phyloP scores from a whole-genome alignment of 805 yeast species.

The Nakazawaea populi region DNA sequence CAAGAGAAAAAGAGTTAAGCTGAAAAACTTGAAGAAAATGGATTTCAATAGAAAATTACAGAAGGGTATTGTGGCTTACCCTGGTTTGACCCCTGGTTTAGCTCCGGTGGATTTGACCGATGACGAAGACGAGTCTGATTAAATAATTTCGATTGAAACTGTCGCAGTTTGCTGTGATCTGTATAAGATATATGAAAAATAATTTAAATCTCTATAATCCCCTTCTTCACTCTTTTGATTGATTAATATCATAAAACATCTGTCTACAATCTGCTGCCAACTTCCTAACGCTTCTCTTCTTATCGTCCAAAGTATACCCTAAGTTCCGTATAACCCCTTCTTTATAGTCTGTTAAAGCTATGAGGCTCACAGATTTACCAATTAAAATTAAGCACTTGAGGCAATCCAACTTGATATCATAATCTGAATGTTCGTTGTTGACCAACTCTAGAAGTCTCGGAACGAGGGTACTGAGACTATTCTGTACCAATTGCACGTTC shows the following conservation, averaged over 20 bases:
- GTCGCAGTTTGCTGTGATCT: too few relatives aligned
- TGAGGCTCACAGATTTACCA: conserved; percentile 32
- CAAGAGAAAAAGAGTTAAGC: conserved; percentile 25
- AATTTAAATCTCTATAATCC: not conserved
- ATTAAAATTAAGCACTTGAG: conserved; percentile 52
- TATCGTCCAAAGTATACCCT: conserved; percentile 59
- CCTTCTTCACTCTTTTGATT: conserved; percentile 4
- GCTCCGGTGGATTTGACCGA: conserved; percentile 73
- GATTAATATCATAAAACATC: conserved; percentile 50
- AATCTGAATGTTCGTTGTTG: conserved; percentile 15
- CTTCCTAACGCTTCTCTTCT: conserved; percentile 67
- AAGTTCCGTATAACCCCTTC: conserved; percentile 41
- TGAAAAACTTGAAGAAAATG: conserved; percentile 22
- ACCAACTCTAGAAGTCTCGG: conserved; percentile 43
- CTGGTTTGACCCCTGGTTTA: conserved; percentile 80
- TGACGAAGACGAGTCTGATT: conserved; percentile 26
- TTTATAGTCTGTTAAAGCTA: conserved; percentile 46
- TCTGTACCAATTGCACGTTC: conserved; percentile 33
- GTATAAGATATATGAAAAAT: too few relatives aligned
- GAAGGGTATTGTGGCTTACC: conserved; percentile 37
- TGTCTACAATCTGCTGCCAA: conserved; percentile 79
- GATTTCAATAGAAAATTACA: conserved; percentile 34
- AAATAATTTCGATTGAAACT: not conserved
- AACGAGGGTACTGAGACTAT: conserved; percentile 51
- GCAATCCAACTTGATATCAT: conserved; percentile 49